A percentile compares a stretch with the other conserved stretches of the same genome.
Evolutionary conservation across 2,329 filamentous ascomycete species (phyloP).

Genomic region (Diaporthe batatas): DNA sequence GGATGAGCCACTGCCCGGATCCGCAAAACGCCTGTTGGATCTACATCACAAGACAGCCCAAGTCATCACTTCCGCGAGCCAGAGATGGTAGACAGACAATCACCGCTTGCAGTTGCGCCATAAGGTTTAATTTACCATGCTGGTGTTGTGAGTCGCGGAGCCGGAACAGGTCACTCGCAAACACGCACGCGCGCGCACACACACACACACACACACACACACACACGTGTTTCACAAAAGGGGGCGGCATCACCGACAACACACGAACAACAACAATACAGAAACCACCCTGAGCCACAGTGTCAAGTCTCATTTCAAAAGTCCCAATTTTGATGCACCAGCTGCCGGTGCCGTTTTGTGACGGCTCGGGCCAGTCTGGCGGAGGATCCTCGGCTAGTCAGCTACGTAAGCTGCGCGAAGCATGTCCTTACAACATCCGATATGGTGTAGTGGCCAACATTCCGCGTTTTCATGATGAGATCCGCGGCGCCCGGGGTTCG

Average conservation of each 20-base stretch:
- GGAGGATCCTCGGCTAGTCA: not conserved
- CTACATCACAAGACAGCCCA: not conserved
- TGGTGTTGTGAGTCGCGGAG: not conserved
- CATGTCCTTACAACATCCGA: constrained; percentile 14
- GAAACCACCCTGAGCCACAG: too few species aligned
- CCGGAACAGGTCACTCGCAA: not conserved
- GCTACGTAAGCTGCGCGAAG: not conserved
- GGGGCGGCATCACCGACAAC: not conserved
- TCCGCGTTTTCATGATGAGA: constrained; percentile 41
- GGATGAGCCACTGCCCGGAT: too few species aligned
- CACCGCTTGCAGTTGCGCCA: not conserved
- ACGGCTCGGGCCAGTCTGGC: not conserved
- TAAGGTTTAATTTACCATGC: not conserved
- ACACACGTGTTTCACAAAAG: not conserved
- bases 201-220: not conserved
- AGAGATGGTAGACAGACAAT: not conserved
- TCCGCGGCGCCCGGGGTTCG: constrained; percentile 45
- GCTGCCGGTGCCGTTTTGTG: too few species aligned
- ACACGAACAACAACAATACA: not conserved
- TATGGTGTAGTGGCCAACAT: constrained; percentile 44
- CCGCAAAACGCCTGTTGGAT: not conserved
- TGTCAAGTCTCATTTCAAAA: too few species aligned
- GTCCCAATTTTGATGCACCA: too few species aligned
- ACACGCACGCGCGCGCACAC: too few species aligned
- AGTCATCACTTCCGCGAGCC: not conserved